Percentiles rank a stretch among this genome's conserved stretches.
Evolutionary conservation across 805 yeast genomes (phyloP).

Genomic region (Saturnispora silvae): DNA sequence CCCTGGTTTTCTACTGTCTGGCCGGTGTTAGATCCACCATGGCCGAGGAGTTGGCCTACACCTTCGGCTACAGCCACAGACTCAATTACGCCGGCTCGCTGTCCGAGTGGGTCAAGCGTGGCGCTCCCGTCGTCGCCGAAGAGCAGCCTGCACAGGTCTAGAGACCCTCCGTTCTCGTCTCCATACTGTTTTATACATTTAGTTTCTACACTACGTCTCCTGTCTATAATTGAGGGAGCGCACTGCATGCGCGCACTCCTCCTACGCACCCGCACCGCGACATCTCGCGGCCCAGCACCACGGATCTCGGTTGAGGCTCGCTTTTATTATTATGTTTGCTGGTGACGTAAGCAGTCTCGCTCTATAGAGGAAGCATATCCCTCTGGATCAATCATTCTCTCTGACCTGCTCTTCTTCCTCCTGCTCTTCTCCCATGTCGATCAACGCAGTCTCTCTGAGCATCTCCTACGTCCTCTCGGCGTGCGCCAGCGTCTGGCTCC

Average conservation of each 20-base stretch:
- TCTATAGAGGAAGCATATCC: too few species aligned
- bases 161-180: neutral
- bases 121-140: constrained; percentile 23
- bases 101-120: constrained; percentile 64
- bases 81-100: constrained; percentile 83
- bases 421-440: constrained; percentile 11
- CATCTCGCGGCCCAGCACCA: too few species aligned
- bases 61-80: constrained; percentile 77
- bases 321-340: too few species aligned
- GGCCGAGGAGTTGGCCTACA: constrained; percentile 83
- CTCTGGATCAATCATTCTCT: too few species aligned
- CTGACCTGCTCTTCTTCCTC: too few species aligned
- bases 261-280: too few species aligned
- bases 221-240: too few species aligned
- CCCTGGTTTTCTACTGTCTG: constrained; percentile 80
- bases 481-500: constrained; percentile 40
- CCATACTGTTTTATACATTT: neutral
- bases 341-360: too few species aligned
- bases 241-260: too few species aligned
- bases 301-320: too few species aligned
- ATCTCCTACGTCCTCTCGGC: constrained; percentile 45
- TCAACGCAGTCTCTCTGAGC: constrained; percentile 33
- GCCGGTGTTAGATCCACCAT: constrained; percentile 88
- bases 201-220: too few species aligned
- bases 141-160: neutral